Conservation (phyloP, 176 grass and related monocot genomes). For the Hyparrhenia diplandra region DNA sequence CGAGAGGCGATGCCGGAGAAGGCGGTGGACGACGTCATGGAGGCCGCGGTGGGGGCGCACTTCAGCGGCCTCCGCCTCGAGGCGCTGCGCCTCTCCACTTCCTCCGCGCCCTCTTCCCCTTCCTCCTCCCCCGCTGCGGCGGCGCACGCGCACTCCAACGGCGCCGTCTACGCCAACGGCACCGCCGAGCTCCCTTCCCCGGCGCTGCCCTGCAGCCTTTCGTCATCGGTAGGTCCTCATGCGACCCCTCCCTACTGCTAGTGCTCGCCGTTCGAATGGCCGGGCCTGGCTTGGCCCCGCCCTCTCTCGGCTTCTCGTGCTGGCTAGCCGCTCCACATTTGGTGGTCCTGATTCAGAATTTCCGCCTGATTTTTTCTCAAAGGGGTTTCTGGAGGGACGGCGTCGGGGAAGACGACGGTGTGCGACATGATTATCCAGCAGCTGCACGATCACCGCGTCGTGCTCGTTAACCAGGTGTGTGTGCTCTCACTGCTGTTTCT, state of each 20-base stretch:
- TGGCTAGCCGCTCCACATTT: neutral
- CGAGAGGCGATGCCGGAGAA: slow-evolving; percentile 51
- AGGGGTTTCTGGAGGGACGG: slow-evolving; percentile 93
- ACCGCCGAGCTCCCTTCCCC: slow-evolving; percentile 18
- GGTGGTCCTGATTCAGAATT: neutral
- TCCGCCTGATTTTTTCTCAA: neutral
- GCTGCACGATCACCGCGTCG: slow-evolving; percentile 92
- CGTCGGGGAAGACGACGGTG: slow-evolving; percentile 97
- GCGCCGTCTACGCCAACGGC: slow-evolving; percentile 18
- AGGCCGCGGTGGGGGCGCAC: slow-evolving; percentile 71
- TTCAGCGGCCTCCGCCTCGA: slow-evolving; percentile 92
- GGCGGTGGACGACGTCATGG: slow-evolving; percentile 77
- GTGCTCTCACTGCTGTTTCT: neutral
- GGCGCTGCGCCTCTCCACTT: slow-evolving; percentile 51
- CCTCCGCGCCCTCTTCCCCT: slow-evolving; percentile 66
- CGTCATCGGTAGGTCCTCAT: slow-evolving; percentile 57
- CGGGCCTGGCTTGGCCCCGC: neutral
- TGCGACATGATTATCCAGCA: slow-evolving; percentile 99
- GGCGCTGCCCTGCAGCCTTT: slow-evolving; percentile 56
- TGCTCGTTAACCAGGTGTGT: slow-evolving; percentile 81
- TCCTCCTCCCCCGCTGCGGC: slow-evolving; percentile 35
- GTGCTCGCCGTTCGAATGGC: neutral
- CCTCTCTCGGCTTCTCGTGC: neutral
- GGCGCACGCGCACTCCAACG: slow-evolving; percentile 7
- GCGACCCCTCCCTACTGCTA: neutral